These are phyloP conservation scores for Vigna nakashimae DNA, from an alignment of 306 rosid species.

Conservation along the genomic window DNA sequence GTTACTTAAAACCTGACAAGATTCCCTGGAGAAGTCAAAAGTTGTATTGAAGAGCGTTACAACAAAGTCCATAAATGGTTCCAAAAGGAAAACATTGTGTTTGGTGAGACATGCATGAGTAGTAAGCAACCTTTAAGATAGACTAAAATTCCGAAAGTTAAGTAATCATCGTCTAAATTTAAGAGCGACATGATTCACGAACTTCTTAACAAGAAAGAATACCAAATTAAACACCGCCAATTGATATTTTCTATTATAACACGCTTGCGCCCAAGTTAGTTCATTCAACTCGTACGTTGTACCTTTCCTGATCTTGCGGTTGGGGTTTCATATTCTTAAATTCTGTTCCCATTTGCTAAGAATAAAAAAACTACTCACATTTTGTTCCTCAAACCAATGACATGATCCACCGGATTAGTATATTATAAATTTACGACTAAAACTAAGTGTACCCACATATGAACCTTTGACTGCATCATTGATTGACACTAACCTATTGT, in stretches of 20 bases:
- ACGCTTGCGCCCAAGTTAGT: not conserved
- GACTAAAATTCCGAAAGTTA: not conserved
- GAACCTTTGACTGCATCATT: not conserved
- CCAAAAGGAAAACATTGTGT: too few species aligned
- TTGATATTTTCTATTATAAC: not conserved
- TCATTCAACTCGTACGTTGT: not conserved
- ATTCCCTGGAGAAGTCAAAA: too few species aligned
- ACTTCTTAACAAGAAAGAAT: not conserved
- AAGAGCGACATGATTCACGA: not conserved
- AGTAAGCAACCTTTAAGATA: not conserved
- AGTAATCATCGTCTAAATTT: not conserved
- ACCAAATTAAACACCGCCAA: not conserved
- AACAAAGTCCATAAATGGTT: too few species aligned
- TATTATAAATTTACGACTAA: not conserved
- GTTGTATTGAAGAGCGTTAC: too few species aligned
- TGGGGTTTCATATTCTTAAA: not conserved
- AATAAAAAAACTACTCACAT: not conserved
- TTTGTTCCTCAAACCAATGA: not conserved
- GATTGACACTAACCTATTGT: not conserved
- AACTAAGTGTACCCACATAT: not conserved
- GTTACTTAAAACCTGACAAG: too few species aligned
- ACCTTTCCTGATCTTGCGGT: not conserved
- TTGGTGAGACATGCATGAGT: not conserved
- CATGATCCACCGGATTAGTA: not conserved
- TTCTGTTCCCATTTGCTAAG: not conserved